phyloP scores from a whole-genome alignment of 1,139 yeast genomes.

The Hemisphaericaspora subhashii region DNA sequence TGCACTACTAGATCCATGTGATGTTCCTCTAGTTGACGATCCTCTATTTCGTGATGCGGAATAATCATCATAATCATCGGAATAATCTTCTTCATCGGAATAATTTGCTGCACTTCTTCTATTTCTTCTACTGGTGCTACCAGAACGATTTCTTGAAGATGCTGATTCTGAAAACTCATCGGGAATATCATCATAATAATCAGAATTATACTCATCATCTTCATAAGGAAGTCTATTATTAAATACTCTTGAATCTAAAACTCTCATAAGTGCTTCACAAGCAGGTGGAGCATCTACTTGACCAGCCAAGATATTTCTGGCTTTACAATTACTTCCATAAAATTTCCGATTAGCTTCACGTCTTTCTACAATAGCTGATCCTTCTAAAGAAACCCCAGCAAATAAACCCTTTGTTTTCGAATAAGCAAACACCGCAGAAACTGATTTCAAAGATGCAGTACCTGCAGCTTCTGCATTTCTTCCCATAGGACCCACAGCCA shows the following conservation, averaged over 20 bases:
- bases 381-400: conserved; percentile 97
- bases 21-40: conserved; percentile 19
- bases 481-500: conserved; percentile 98
- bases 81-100: conserved; percentile 42
- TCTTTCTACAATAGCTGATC: conserved; percentile 91
- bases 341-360: conserved; percentile 95
- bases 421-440: conserved; percentile 90
- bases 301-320: conserved; percentile 79
- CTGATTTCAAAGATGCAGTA: conserved; percentile 82
- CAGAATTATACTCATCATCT: conserved; percentile 56
- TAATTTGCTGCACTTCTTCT: conserved; percentile 25
- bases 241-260: conserved; percentile 84
- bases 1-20: conserved; percentile 10
- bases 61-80: conserved; percentile 36
- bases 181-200: conserved; percentile 73
- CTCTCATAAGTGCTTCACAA: conserved; percentile 85
- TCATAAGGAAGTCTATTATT: conserved; percentile 53
- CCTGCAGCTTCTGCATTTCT: conserved; percentile 98
- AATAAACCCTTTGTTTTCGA: conserved; percentile 95
- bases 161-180: conserved; percentile 53
- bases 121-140: conserved; percentile 22
- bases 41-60: conserved; percentile 23
- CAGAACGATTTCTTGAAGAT: conserved; percentile 33
- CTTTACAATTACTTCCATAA: conserved; percentile 85
- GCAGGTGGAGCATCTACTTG: conserved; percentile 90